Base-by-base conservation (phyloP, 2,329 filamentous ascomycete species). In the Pseudogymnoascus sp. region DNA sequence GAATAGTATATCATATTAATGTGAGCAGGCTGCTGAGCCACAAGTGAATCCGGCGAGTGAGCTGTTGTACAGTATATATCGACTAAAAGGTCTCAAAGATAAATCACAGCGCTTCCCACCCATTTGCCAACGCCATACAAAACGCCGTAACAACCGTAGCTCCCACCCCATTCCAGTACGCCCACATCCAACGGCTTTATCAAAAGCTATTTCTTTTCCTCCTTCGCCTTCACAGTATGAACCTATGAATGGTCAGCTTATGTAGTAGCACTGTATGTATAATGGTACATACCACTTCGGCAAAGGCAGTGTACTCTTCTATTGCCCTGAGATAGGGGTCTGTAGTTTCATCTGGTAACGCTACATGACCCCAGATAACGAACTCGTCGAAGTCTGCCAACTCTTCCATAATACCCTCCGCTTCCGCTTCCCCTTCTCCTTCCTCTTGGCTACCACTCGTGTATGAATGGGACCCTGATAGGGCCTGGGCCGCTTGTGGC, bases 351-450 rank as follows among this genome's bases (percentile, higher is more conserved):
- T 88, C 85, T 5, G 86, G 86, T 60, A 84, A 69, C 0, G 77
- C 75, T 68, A 95, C 92, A 73, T 96, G 92, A 0, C 84, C 87
- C 93, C 93, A 97, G n/a, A 96, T 81, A 2, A 91, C 77, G 61
- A 96, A 74, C 63, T 89, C 80, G 5, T 91, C 85, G 72, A 97
- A 97, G 14, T 80, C 80, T 1, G 85, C 86, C 18, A 86, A 79
- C 47, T 84, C 78, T 61, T 89, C 81, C 68, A 93, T 76, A 18
- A 79, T 79, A 8, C 85, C 82, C 23, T 83, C 79, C 11, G 72
- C 70, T 42, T 77, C 71, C 14, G 78, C 77, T 2, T 80, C 77
- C 1, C 78, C 76, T 2, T 80, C 77, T 1, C 78, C 76, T 21
- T 79, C 74, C 4, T 80, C 79, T 14, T 81, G 76, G 8, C 80